A percentile compares a stretch with the other conserved stretches of the same genome.
phyloP scores from a whole-genome alignment of 176 grass and related monocot species.

The Carex pumila region DNA sequence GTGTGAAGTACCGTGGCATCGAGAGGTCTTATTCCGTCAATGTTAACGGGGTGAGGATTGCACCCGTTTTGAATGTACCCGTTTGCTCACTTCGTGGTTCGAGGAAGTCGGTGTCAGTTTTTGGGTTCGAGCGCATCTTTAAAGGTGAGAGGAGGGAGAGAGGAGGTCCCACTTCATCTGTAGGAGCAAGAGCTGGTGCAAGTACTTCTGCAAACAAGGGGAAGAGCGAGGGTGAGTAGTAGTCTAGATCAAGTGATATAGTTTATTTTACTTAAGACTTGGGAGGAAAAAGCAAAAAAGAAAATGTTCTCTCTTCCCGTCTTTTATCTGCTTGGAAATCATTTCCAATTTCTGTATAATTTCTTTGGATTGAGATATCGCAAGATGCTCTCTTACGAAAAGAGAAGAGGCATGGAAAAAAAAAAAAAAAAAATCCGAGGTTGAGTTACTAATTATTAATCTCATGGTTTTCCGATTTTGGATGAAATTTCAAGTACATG shows the following conservation, averaged over 20 bases:
- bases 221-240: neutral
- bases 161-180: slow-evolving; percentile 4
- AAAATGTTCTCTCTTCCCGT: neutral
- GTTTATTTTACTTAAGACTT: neutral
- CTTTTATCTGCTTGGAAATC: neutral
- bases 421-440: neutral
- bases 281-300: neutral
- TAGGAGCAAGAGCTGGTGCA: neutral
- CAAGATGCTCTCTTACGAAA: neutral
- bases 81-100: slow-evolving; percentile 77
- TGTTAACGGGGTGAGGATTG: slow-evolving; percentile 47
- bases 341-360: neutral
- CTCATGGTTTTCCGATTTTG: neutral
- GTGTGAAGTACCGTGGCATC: slow-evolving; percentile 34
- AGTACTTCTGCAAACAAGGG: neutral
- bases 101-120: slow-evolving; percentile 69
- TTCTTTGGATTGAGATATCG: neutral
- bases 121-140: slow-evolving; percentile 83
- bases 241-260: neutral
- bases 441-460: neutral
- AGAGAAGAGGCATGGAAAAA: neutral
- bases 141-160: slow-evolving; percentile 22
- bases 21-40: slow-evolving; percentile 94
- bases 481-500: too few species aligned
- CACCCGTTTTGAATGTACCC: slow-evolving; percentile 82